These are phyloP conservation scores for Curvularia sp. DNA, from an alignment of 2,329 filamentous ascomycete genomes.

Conservation along the genomic window DNA sequence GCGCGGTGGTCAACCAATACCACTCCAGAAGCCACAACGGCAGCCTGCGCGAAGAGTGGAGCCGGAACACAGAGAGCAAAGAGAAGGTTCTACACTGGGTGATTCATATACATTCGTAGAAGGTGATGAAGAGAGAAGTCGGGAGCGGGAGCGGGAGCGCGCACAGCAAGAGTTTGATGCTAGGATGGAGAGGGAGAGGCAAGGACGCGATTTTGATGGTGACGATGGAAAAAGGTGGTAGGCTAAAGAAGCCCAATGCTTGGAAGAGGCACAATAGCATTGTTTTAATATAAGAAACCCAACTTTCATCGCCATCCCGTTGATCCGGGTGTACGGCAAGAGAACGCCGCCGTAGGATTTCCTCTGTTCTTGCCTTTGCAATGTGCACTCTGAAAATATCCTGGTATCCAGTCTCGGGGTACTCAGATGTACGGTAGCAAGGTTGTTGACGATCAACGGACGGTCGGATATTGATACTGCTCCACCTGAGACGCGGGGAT, in stretches of 20 bases:
- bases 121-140: constrained; percentile 53
- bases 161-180: constrained; percentile 61
- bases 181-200: constrained; percentile 58
- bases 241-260: background rate
- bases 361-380: background rate
- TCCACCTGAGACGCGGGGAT: constrained; percentile 4
- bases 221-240: constrained; percentile 45
- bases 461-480: background rate
- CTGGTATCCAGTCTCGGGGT: no score
- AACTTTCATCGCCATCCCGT: background rate
- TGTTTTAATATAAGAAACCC: background rate
- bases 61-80: constrained; percentile 34
- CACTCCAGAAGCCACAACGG: constrained; percentile 21
- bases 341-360: background rate
- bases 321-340: background rate
- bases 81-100: constrained; percentile 44
- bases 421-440: background rate
- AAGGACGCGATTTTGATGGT: constrained; percentile 53
- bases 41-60: constrained; percentile 25
- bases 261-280: background rate
- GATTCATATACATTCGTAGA: constrained; percentile 57
- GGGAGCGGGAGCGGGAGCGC: constrained; percentile 54
- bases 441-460: background rate
- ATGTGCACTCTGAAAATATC: no score
- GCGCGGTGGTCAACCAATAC: constrained; percentile 37